These are phyloP conservation scores for Boletus rubropictus DNA, from an alignment of 768 basidiomycete species.

Conservation along the genomic window DNA sequence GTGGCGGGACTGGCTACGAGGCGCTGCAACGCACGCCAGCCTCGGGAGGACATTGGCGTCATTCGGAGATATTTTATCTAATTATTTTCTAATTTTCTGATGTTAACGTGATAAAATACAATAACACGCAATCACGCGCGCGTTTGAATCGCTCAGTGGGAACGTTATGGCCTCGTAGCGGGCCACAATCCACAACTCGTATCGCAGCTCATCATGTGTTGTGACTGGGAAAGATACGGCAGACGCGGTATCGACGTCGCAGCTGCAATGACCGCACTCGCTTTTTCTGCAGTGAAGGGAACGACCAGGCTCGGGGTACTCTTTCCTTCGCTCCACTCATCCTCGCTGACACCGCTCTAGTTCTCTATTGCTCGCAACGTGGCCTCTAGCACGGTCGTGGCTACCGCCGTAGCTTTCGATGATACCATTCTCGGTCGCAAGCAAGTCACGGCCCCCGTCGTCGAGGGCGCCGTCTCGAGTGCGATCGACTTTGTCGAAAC, in stretches of 20 bases:
- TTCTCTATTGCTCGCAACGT: constrained; percentile 64
- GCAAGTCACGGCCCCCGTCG: constrained; percentile 50
- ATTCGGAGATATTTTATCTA: constrained; percentile 1
- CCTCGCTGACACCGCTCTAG: constrained; percentile 32
- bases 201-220: constrained; percentile 21
- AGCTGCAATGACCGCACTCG: constrained; percentile 53
- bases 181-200: constrained; percentile 1
- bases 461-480: constrained; percentile 54
- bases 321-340: constrained; percentile 10
- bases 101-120: background rate
- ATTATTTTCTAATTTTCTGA: constrained; percentile 1
- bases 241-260: constrained; percentile 65
- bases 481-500: constrained; percentile 64
- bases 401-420: constrained; percentile 58
- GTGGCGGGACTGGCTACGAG: background rate
- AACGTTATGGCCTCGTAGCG: constrained; percentile 17
- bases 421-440: constrained; percentile 60
- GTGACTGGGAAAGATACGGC: constrained; percentile 37
- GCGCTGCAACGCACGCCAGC: constrained; percentile 15
- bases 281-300: constrained; percentile 62
- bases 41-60: constrained; percentile 17
- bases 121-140: constrained; percentile 18
- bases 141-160: background rate
- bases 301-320: constrained; percentile 67
- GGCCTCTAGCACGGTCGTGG: constrained; percentile 50